Base-by-base conservation (phyloP, 768 basidiomycete species). In the Rhodotorula babjevae region DNA sequence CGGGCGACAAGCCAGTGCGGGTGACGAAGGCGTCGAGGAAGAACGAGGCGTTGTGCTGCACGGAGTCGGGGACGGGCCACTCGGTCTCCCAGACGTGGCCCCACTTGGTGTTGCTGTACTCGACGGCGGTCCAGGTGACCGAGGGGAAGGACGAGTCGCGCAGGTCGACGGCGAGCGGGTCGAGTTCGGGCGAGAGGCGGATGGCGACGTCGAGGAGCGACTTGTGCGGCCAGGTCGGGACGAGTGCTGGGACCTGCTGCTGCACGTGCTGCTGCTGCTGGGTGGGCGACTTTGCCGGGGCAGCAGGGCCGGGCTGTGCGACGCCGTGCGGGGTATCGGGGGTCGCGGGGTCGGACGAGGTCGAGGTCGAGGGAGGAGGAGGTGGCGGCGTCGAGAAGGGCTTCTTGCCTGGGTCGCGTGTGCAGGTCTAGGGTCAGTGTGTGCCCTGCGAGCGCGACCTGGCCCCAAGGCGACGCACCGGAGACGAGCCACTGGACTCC, bases 21-120 rank as follows among this genome's bases (percentile, higher is more conserved):
- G 87, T 84, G 15, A 95, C 81, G 79, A 89, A 90, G 11, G 93
- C 84, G 77, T 94, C 90, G 25, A 89, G 89, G 89, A 90, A 95
- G 61, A 93, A 81, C 14, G 90, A 87, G 19, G 86, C 90, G 79
- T 95, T 95, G 68, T 84, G 84, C 78, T 90, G 84, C 19, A 93
- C 92, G 61, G 83, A 69, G 42, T 40, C 56, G 40, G 77, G 77
- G 1, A 77, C 77, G 21, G 57, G 44, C 57, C 66, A 75, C n/a
- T 63, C 64, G 1, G 69, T 75, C 33, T 75, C 74, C 71, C 72
- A 77, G 9, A 63, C 72, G 18, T 62, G 40, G 14, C 27, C 27
- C 63, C 66, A 71, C 36, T 49, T 55, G 44, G 60, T 36, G 40
- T 66, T 61, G 50, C 61, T 33, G 67, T 67, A 74, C 36, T 77